Evolutionary conservation across 148 eudicot species (phyloP), one percentile per base, ranked within the genome.

Genomic region (Rhododendron ovatum): DNA sequence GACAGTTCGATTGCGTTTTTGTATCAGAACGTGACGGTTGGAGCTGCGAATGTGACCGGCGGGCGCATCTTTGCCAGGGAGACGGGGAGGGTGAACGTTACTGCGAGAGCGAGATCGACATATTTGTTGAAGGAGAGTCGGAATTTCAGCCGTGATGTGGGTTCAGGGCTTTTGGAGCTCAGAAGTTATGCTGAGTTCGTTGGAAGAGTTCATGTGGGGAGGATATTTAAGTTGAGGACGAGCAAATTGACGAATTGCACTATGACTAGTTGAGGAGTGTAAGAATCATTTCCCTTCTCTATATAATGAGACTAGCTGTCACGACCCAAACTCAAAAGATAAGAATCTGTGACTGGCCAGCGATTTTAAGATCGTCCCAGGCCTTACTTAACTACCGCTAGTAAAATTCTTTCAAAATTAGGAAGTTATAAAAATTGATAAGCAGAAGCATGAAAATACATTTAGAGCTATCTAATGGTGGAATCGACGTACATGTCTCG

Each of bases 211-310:
- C 85, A 75, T 17, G 85, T 89, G 30, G 39, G 85, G 79, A 89
- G 80, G 79, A 74, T 80, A 2, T 41, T 92, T 9, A 85, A 18
- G 9, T 79, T 41, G 33, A n/a, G 45, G 22, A 80, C 71, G 6
- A 85, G 78, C 26, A 87, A 84, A 4, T 75, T 53, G 20, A 83
- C 90, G 93, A 88, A 87, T 80, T 93, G 95, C 74, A 86, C 87
- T 10, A 86, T 91, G 87, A 79, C 22, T n/a, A n/a, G n/a, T n/a
- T n/a, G n/a, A 41, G 43, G 43, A 41, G 43, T 41, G 43, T 41
- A 41, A 41, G 43, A 41, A 41, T 41, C 43, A 41, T 41, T 5
- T 39, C 6, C 41, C 41, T 39, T 39, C 41, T 39, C 41, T 39
- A 39, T 39, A 39, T 39, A 39, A 39, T 39, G 41, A 39, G 41